phyloP scores from a whole-genome alignment of 1,139 yeast genomes.

The Hansenula lynferdii region DNA sequence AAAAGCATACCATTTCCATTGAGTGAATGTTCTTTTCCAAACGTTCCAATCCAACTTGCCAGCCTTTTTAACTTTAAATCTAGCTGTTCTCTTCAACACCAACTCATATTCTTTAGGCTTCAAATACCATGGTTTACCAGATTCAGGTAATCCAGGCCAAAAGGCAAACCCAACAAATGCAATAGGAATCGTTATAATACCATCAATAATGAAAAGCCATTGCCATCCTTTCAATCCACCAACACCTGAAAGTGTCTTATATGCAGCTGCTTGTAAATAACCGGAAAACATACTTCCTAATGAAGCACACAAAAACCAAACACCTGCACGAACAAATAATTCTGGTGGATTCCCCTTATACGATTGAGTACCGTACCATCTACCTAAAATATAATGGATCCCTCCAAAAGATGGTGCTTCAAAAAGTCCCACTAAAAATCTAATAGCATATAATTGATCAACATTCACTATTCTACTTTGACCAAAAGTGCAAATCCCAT shows the following conservation, averaged over 20 bases:
- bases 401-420: constrained; percentile 26
- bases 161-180: constrained; percentile 36
- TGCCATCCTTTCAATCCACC: constrained; percentile 53
- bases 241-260: constrained; percentile 34
- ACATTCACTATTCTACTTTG: constrained; percentile 35
- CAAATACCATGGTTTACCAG: constrained; percentile 23
- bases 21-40: background rate
- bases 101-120: constrained; percentile 4
- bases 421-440: constrained; percentile 30
- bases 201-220: constrained; percentile 65
- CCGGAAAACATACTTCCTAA: constrained; percentile 34
- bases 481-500: constrained; percentile 54
- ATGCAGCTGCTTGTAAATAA: constrained; percentile 50
- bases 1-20: constrained; percentile 7
- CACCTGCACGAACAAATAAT: background rate
- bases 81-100: background rate
- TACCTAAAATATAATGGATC: constrained; percentile 12
- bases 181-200: constrained; percentile 42
- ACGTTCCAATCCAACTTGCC: background rate
- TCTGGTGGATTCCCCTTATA: background rate
- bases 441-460: constrained; percentile 29
- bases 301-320: background rate
- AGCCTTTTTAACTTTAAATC: background rate
- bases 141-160: constrained; percentile 44
- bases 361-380: background rate